Evolutionary conservation across 1,139 yeast genomes (phyloP), one percentile per base, ranked within the genome.

Genomic region (Geotrichum klebahnii): DNA sequence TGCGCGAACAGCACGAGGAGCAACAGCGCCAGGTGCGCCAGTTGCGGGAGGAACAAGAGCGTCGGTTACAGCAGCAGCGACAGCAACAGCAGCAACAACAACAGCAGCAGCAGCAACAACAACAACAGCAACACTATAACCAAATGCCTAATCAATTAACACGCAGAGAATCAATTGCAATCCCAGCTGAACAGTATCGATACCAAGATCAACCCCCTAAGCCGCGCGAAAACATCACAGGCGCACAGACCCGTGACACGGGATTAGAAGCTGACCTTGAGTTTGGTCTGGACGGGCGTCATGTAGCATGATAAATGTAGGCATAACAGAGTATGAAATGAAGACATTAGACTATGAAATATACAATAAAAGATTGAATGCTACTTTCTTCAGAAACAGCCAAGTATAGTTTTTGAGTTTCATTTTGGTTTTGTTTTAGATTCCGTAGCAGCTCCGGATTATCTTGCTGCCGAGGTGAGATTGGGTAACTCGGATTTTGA

Each of bases 181-280:
- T 63, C 34, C 68, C 67, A 1, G 55, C 50, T 24, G 68, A 66
- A 24, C 68, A 70, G 46, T 67, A 68, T 48, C 71, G 74, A n/a
- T 68, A 64, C 50, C 70, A 67, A 48, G 73, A 72, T 48, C 58
- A 65, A 33, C 76, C 76, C 1, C 77, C 76, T 3, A 65, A 66
- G 50, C 76, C 77, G 1, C 73, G 70, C 42, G 77, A 73, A 52
- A 68, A 66, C 59, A 54, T 54, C 17, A 52, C 29, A 10, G 34
- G 34, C 10, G 32, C 20, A 6, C 38, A 54, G 37, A 46, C 56
- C 40, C 62, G 60, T 32, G 55, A 49, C 3, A 53, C 51, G 35
- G 66, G 63, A 22, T 61, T 80, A 36, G 86, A 81, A 57, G 76
- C 73, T 53, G 86, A 80, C 53, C 62, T 80, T 54, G 83, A 79